Percentiles rank a stretch among this genome's conserved stretches.
Evolutionary conservation across 768 basidiomycete genomes (phyloP).

Genomic region (Suillus sp.): DNA sequence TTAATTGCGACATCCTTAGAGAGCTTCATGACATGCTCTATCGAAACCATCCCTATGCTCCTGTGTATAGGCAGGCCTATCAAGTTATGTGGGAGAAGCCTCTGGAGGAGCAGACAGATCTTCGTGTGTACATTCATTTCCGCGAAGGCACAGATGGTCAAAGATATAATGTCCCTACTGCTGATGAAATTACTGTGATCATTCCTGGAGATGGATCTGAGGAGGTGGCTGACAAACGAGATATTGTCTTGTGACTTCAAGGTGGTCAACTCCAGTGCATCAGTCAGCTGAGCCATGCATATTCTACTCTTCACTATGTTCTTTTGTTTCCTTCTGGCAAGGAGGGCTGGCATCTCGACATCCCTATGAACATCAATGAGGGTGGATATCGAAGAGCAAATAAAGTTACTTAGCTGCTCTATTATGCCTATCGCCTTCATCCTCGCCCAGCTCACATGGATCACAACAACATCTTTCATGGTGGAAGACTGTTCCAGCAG

Average conservation of each 20-base stretch:
- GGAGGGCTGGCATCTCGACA: no score
- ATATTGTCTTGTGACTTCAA: conserved; percentile 37
- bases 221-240: conserved; percentile 18
- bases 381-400: no score
- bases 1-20: no score
- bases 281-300: conserved; percentile 36
- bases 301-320: no score
- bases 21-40: no score
- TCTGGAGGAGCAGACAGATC: no score
- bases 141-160: conserved; percentile 31
- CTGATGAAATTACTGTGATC: no score
- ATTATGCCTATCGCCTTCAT: conserved; percentile 36
- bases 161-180: conserved; percentile 47
- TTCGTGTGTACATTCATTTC: no score
- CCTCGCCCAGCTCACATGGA: conserved; percentile 18
- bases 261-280: conserved; percentile 31
- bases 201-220: conserved; percentile 30
- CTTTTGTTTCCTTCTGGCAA: no score
- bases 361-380: no score
- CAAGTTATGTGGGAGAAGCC: conserved; percentile 31
- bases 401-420: conserved; percentile 32
- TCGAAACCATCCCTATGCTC: conserved; percentile 34
- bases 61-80: conserved; percentile 36
- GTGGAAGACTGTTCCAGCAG: conserved; percentile 45
- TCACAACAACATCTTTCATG: conserved; percentile 36